Evolutionary conservation across 2,329 filamentous ascomycete species (phyloP).

Genomic region (Colletotrichum noveboracense): DNA sequence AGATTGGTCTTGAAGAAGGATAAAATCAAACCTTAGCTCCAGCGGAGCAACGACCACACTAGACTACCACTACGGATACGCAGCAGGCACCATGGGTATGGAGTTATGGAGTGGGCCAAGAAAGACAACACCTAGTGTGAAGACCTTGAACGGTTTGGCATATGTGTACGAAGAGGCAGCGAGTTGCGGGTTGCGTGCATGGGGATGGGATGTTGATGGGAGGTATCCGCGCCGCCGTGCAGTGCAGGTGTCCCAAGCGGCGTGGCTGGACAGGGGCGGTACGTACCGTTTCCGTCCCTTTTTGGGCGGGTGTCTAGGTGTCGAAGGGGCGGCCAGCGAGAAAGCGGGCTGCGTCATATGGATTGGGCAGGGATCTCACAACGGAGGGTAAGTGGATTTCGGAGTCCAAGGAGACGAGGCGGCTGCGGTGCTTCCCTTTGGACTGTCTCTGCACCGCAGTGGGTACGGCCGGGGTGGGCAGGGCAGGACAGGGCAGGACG

Average conservation of each 20-base stretch:
- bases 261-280: conserved; percentile 9
- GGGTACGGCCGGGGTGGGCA: not conserved
- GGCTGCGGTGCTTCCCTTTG: conserved; percentile 12
- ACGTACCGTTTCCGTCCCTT: conserved; percentile 14
- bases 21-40: conserved; percentile 37
- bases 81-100: conserved; percentile 35
- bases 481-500: not conserved
- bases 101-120: conserved; percentile 41
- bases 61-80: not conserved
- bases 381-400: conserved; percentile 27
- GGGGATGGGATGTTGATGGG: conserved; percentile 24
- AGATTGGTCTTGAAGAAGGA: conserved; percentile 36
- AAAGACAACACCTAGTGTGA: conserved; percentile 26
- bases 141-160: conserved; percentile 26
- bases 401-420: conserved; percentile 17
- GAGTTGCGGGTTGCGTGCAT: conserved; percentile 39
- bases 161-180: conserved; percentile 27
- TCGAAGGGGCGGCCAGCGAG: not conserved
- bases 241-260: conserved; percentile 15
- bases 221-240: conserved; percentile 11
- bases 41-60: conserved; percentile 35
- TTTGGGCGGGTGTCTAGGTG: conserved; percentile 15
- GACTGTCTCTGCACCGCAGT: not conserved
- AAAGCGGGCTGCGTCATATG: conserved; percentile 30
- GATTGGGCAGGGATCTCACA: conserved; percentile 37